A percentile compares a stretch with the other conserved stretches of the same genome.
These are phyloP conservation scores for Lactifluus hygrophoroides DNA, from an alignment of 768 basidiomycete genomes.

Conservation along the genomic window DNA sequence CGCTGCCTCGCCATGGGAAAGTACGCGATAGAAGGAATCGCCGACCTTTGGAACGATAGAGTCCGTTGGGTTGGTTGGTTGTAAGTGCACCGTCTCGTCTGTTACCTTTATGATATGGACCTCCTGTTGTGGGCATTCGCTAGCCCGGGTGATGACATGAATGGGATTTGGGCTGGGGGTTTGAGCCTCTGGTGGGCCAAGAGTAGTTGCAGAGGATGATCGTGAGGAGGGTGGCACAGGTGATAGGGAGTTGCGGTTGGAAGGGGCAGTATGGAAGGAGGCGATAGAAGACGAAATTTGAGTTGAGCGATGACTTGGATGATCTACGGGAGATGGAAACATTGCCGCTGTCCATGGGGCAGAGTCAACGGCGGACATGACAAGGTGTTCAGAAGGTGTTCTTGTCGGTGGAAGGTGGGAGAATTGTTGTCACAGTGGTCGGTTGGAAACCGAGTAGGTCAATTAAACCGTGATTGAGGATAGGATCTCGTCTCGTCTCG, in stretches of 20 bases:
- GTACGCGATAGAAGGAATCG: slow-evolving; percentile 29
- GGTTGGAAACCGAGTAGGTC: neutral
- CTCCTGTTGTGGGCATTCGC: slow-evolving; percentile 34
- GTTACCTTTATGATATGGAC: slow-evolving; percentile 49
- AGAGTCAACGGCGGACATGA: slow-evolving; percentile 8
- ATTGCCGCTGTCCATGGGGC: no score
- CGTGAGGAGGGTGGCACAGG: slow-evolving; percentile 11
- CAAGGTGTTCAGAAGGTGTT: neutral
- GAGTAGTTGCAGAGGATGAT: slow-evolving; percentile 16
- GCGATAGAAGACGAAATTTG: slow-evolving; percentile 8
- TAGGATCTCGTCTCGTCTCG: no score
- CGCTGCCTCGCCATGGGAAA: slow-evolving; percentile 17
- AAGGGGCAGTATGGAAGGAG: slow-evolving; percentile 16
- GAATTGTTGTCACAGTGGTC: neutral
- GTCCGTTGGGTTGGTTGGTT: slow-evolving; percentile 30
- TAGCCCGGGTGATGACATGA: slow-evolving; percentile 26
- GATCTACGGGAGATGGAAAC: slow-evolving; percentile 6
- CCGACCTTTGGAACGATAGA: slow-evolving; percentile 31
- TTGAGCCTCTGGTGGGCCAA: slow-evolving; percentile 8
- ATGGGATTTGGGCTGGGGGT: slow-evolving; percentile 27
- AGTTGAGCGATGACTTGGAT: slow-evolving; percentile 8
- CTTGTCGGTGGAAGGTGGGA: neutral
- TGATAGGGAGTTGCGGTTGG: neutral
- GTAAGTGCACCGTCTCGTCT: slow-evolving; percentile 38
- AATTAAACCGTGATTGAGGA: neutral